These are phyloP conservation scores for Lumnitzera littorea DNA, from an alignment of 345 rosid species.

Conservation along the genomic window DNA sequence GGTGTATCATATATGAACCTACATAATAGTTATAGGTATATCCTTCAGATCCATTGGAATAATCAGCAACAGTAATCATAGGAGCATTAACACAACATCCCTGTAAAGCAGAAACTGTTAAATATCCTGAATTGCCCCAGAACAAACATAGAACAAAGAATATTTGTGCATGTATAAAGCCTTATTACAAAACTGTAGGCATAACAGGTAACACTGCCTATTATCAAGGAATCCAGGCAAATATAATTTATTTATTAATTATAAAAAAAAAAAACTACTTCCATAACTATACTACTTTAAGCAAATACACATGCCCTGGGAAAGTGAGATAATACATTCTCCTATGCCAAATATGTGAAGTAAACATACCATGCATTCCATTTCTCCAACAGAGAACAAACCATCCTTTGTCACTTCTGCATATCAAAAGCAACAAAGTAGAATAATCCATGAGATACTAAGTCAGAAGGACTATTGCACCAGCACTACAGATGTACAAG, in stretches of 20 bases:
- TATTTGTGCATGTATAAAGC: too few species aligned
- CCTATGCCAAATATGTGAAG: neutral
- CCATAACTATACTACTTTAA: too few species aligned
- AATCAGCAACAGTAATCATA: slow-evolving; percentile 97
- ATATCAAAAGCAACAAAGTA: slow-evolving; percentile 10
- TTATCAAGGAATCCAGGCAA: too few species aligned
- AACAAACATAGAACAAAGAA: too few species aligned
- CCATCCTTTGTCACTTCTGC: slow-evolving; percentile 99
- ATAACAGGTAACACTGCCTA: too few species aligned
- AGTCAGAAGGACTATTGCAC: too few species aligned
- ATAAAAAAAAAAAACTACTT: too few species aligned
- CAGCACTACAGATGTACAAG: neutral
- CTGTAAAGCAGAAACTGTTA: slow-evolving; percentile 23
- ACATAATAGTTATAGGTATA: slow-evolving; percentile 89
- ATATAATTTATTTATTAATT: too few species aligned
- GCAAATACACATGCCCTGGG: too few species aligned
- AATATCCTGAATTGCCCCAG: too few species aligned
- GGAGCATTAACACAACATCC: slow-evolving; percentile 99
- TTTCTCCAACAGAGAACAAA: slow-evolving; percentile 95
- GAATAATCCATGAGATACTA: neutral
- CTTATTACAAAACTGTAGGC: too few species aligned
- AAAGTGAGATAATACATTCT: too few species aligned
- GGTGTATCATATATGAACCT: slow-evolving; percentile 20
- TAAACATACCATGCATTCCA: slow-evolving; percentile 95
- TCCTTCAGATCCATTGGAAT: slow-evolving; percentile 90